These are phyloP conservation scores for Physaria fendleri DNA, from an alignment of 345 rosid genomes.

Conservation along the genomic window DNA sequence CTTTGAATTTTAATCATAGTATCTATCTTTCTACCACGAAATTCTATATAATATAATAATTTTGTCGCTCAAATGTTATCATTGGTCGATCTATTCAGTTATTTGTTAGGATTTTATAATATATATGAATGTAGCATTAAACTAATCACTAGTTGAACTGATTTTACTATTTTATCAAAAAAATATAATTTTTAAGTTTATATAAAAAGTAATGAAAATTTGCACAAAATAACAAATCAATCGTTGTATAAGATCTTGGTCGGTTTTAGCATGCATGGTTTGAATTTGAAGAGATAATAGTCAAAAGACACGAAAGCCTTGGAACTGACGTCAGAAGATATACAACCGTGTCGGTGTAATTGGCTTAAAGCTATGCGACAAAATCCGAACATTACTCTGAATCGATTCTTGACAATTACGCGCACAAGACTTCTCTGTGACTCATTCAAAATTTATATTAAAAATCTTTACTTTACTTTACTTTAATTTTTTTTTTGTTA, in stretches of 20 bases:
- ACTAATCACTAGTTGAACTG: too few species aligned
- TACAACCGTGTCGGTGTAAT: conserved; percentile 25
- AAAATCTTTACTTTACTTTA: conserved; percentile 1
- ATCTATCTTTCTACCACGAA: neutral
- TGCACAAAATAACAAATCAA: neutral
- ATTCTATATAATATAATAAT: too few species aligned
- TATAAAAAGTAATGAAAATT: too few species aligned
- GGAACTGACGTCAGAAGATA: conserved; percentile 11
- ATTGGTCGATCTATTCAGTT: too few species aligned
- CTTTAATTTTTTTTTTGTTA: too few species aligned
- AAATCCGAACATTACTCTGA: conserved; percentile 11
- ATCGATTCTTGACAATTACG: conserved; percentile 27
- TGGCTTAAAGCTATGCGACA: conserved; percentile 28
- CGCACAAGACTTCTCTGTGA: conserved; percentile 11
- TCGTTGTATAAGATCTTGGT: conserved; percentile 11
- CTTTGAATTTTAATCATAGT: neutral
- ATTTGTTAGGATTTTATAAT: too few species aligned
- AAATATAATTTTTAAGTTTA: too few species aligned
- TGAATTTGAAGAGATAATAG: neutral
- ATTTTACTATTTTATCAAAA: too few species aligned
- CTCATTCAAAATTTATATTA: neutral
- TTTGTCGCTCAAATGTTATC: too few species aligned
- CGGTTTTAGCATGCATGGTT: conserved; percentile 8
- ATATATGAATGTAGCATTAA: too few species aligned
- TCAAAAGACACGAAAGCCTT: conserved; percentile 14